These are phyloP conservation scores for Nemophila menziesii DNA, from an alignment of 257 asterid genomes.

Conservation along the genomic window DNA sequence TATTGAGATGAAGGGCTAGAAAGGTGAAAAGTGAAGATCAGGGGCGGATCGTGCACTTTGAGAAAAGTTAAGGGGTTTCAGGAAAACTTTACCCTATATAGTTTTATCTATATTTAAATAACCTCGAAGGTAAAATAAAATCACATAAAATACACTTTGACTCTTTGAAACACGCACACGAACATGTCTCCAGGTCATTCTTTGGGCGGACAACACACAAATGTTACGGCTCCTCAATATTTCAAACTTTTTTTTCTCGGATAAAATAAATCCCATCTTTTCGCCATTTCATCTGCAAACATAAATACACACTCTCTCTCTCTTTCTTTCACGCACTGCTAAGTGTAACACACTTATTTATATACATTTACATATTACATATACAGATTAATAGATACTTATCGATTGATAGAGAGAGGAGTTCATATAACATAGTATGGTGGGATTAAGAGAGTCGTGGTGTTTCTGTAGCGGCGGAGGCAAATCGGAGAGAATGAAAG, in stretches of 20 bases:
- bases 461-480: slow-evolving; percentile 96
- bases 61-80: no score
- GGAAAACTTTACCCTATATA: no score
- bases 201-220: background rate
- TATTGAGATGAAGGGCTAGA: no score
- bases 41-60: no score
- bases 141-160: no score
- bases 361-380: background rate
- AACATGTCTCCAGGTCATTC: background rate
- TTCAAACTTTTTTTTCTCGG: no score
- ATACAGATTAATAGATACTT: no score
- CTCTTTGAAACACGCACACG: no score
- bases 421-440: slow-evolving; percentile 30
- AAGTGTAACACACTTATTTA: background rate
- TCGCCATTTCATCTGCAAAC: background rate
- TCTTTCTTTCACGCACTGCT: background rate
- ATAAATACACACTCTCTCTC: background rate
- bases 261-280: background rate
- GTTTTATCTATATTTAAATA: no score
- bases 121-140: no score
- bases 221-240: background rate
- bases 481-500: slow-evolving; percentile 85
- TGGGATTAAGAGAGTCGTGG: slow-evolving; percentile 78
- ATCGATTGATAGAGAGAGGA: background rate
- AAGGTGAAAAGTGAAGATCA: no score